Percentiles rank a stretch among this genome's conserved stretches.
Evolutionary conservation across 257 asterid species (phyloP).

Genomic region (Gentiana straminea): DNA sequence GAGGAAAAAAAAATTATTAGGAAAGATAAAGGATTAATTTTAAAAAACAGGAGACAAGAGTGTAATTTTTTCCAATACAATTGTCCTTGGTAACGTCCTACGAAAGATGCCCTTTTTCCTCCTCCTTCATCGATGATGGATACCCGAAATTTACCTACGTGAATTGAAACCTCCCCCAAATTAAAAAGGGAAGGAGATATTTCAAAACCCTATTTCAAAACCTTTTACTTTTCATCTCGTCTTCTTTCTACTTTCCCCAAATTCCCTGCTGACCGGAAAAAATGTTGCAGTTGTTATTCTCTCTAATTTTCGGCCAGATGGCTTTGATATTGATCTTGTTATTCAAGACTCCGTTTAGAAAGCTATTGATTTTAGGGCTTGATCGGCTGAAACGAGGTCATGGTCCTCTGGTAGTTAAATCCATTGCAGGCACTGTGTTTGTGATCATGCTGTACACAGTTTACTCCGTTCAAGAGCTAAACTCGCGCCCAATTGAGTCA

Average conservation of each 20-base stretch:
- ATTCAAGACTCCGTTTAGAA: constrained; percentile 34
- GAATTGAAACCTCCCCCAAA: not conserved
- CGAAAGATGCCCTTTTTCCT: not conserved
- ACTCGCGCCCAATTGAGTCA: constrained; percentile 18
- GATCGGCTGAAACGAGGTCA: constrained; percentile 33
- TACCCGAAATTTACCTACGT: not conserved
- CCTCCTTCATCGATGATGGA: not conserved
- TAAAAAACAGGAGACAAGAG: too few species aligned
- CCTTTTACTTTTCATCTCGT: not conserved
- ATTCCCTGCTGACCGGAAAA: not conserved
- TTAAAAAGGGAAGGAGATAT: not conserved
- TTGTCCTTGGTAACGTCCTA: too few species aligned
- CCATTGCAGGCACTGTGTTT: constrained; percentile 23
- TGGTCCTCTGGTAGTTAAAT: constrained; percentile 28
- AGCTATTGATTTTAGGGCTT: constrained; percentile 23
- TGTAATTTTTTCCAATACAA: too few species aligned
- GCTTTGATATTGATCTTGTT: constrained; percentile 17
- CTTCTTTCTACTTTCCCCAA: not conserved
- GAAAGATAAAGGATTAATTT: too few species aligned
- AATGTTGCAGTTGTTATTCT: constrained; percentile 21
- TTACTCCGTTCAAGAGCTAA: constrained; percentile 17
- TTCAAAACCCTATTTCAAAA: not conserved
- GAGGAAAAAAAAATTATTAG: too few species aligned
- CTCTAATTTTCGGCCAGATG: constrained; percentile 27
- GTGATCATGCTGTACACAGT: constrained; percentile 24